These are phyloP conservation scores for Syzygium syzygioides DNA, from an alignment of 441 rosid genomes.

Conservation along the genomic window DNA sequence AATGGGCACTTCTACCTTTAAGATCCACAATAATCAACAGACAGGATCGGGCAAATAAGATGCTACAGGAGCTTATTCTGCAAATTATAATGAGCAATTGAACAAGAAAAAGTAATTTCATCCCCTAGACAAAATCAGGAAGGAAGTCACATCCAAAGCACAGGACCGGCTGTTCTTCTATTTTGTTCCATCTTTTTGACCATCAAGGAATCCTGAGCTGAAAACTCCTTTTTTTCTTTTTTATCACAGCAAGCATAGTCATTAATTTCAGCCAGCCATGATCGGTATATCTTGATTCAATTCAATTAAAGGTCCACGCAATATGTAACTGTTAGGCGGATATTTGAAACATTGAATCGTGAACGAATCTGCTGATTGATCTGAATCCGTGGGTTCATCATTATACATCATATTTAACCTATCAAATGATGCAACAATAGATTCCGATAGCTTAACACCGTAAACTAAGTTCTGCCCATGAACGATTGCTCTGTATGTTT, in stretches of 20 bases:
- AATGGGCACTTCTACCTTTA: background rate
- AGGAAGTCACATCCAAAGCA: background rate
- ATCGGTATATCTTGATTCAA: background rate
- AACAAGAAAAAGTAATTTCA: background rate
- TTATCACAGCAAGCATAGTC: background rate
- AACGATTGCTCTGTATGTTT: background rate
- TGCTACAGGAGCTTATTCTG: background rate
- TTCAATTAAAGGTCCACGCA: background rate
- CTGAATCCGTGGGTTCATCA: background rate
- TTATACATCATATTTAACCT: background rate
- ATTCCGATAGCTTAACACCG: background rate
- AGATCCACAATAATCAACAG: background rate
- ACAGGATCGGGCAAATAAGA: background rate
- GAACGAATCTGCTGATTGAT: background rate
- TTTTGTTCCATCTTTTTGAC: background rate
- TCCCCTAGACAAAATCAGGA: background rate
- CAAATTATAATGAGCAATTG: background rate
- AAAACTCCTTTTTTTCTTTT: background rate
- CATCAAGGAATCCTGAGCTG: background rate
- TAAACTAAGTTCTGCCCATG: background rate
- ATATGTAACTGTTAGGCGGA: background rate
- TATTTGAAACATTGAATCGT: background rate
- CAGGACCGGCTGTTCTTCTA: background rate
- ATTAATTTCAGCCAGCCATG: background rate
- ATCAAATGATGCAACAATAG: background rate